phyloP scores from a whole-genome alignment of 805 yeast species.

The Candida awuae region DNA sequence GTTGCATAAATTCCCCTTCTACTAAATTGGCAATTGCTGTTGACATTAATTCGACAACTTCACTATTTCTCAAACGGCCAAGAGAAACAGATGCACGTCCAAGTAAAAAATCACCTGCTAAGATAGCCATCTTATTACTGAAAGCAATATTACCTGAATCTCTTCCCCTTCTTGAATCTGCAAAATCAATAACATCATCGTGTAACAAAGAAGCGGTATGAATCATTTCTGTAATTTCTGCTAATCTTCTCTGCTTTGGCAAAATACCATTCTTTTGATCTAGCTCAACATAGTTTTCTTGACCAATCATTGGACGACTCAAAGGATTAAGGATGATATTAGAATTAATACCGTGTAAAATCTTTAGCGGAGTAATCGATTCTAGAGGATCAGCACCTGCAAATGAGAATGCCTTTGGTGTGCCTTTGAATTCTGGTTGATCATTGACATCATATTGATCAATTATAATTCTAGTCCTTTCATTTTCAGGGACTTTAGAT shows the following conservation, averaged over 20 bases:
- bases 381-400: slow-evolving; percentile 55
- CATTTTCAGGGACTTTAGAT: slow-evolving; percentile 58
- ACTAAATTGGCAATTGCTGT: slow-evolving; percentile 95
- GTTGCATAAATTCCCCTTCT: slow-evolving; percentile 98
- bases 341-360: slow-evolving; percentile 90
- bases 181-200: slow-evolving; percentile 91
- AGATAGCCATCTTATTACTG: slow-evolving; percentile 93
- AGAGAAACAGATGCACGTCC: slow-evolving; percentile 96
- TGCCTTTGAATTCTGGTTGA: slow-evolving; percentile 54
- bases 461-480: slow-evolving; percentile 56
- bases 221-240: slow-evolving; percentile 97
- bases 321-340: slow-evolving; percentile 72
- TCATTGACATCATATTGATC: slow-evolving; percentile 60
- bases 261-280: slow-evolving; percentile 65
- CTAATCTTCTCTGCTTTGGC: slow-evolving; percentile 91
- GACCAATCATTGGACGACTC: slow-evolving; percentile 66
- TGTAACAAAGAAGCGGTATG: slow-evolving; percentile 94
- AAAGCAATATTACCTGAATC: slow-evolving; percentile 91
- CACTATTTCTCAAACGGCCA: slow-evolving; percentile 90
- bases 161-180: slow-evolving; percentile 82
- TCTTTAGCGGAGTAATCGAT: slow-evolving; percentile 70
- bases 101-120: slow-evolving; percentile 91
- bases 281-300: slow-evolving; percentile 45
- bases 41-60: slow-evolving; percentile 90
- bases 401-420: slow-evolving; percentile 44